Conservation (phyloP, 352 stramenopile species). For the Globisporangium iwayamae region DNA sequence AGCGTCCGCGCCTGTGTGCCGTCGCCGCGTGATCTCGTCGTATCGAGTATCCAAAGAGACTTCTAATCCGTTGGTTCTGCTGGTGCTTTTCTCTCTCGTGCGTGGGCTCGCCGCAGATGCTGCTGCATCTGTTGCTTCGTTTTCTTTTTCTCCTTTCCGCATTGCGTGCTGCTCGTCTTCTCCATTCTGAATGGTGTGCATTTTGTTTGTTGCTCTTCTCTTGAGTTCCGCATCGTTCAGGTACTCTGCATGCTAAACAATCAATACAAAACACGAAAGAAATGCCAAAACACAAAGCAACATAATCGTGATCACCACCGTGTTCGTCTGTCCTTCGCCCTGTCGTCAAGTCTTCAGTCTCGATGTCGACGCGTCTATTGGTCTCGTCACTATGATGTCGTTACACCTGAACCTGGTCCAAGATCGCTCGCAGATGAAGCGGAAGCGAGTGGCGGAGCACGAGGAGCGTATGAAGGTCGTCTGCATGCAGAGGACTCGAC, state of each 20-base stretch:
- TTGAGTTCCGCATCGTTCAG: conserved; percentile 5
- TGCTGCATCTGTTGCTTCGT: conserved; percentile 10
- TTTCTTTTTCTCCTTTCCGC: conserved; percentile 14
- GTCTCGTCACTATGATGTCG: background rate
- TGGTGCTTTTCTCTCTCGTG: conserved; percentile 12
- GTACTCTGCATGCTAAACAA: conserved; percentile 13
- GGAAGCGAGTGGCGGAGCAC: conserved; percentile 46
- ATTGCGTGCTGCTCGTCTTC: conserved; percentile 5
- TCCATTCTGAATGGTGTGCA: conserved; percentile 3
- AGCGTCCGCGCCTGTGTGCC: conserved; percentile 48
- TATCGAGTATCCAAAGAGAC: too few species aligned
- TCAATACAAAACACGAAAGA: background rate
- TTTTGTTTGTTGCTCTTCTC: background rate
- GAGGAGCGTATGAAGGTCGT: conserved; percentile 65
- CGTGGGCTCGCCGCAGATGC: conserved; percentile 4
- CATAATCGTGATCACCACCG: background rate
- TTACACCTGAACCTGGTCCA: conserved; percentile 22
- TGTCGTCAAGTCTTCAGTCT: background rate
- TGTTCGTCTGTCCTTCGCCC: background rate
- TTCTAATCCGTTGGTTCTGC: conserved; percentile 3
- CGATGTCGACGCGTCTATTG: conserved; percentile 1
- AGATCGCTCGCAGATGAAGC: conserved; percentile 31
- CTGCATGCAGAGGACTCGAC: conserved; percentile 51
- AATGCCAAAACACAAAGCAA: conserved; percentile 3
- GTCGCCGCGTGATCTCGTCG: conserved; percentile 42